Evolutionary conservation across 306 rosid genomes (phyloP), one percentile per base, ranked within the genome.

Genomic region (Parietaria judaica): DNA sequence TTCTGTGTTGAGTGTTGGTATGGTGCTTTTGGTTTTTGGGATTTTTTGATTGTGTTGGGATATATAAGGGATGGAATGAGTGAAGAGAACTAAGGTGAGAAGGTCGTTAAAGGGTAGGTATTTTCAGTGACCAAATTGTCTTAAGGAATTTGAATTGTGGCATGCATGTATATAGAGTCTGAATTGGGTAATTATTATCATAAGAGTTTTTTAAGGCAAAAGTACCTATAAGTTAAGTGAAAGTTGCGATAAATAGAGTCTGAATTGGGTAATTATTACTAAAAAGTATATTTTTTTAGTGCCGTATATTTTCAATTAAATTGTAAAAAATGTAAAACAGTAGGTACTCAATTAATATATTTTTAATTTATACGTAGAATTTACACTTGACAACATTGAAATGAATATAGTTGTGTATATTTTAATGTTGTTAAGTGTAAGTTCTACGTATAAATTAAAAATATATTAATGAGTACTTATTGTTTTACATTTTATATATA

Each of bases 11-110:
- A 49, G 45, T 47, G 76, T 70, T 63, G 15, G 54, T 8, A 15
- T n/a, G 49, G 56, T 31, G 60, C 72, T 69, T 76, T 74, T 69
- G 59, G 78, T 51, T 60, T 71, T 56, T 45, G 72, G 48, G 57
- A 60, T 72, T 23, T 37, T 60, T 53, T 23, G 38, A 41, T 49
- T 63, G 11, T 51, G 64, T 61, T 49, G 53, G 60, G 60, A 1
- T 74, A 51, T 66, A 56, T 65, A 66, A 55, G 56, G 50, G 47
- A 64, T n/a, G n/a, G 44, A 8, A 14, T n/a, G 44, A 8, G 36
- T 38, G 51, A 14, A 15, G 13, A 34, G 1, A 14, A 50, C 31
- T 14, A 56, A 61, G 57, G 57, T 51, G 34, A 34, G 39, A 63
- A 36, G 62, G 70, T 66, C 55, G 69, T 67, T 56, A 61, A 67